A percentile compares a stretch with the other conserved stretches of the same genome.
Conservation (phyloP, 805 yeast species). For the Ogataea nitratoaversa region DNA sequence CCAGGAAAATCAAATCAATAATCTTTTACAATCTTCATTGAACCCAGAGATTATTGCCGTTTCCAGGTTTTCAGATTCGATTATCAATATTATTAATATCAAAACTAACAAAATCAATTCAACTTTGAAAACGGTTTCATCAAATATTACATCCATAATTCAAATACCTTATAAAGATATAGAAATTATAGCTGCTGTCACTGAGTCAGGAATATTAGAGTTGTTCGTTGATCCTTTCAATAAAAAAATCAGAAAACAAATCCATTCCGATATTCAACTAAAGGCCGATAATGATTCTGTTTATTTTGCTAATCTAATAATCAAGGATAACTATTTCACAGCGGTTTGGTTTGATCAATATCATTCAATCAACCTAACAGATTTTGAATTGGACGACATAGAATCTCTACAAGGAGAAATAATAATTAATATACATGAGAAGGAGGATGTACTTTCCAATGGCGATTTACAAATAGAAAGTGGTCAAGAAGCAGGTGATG, state of each 20-base stretch:
- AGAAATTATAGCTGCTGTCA: constrained; percentile 8
- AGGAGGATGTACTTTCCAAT: constrained; percentile 10
- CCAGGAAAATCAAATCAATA: constrained; percentile 30
- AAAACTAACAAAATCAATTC: constrained; percentile 25
- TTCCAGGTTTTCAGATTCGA: constrained; percentile 27
- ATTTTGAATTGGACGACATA: constrained; percentile 32
- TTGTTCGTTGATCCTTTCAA: constrained; percentile 21
- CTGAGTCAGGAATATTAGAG: constrained; percentile 21
- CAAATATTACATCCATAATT: constrained; percentile 28
- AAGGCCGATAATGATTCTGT: constrained; percentile 12
- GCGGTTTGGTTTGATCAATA: constrained; percentile 28
- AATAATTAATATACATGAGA: constrained; percentile 14
- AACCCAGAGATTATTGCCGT: constrained; percentile 33
- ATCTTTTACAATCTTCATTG: constrained; percentile 31
- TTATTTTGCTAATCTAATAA: constrained; percentile 12
- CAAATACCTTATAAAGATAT: constrained; percentile 21
- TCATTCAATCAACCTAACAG: constrained; percentile 18
- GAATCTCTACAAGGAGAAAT: constrained; percentile 21
- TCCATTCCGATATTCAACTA: constrained; percentile 11
- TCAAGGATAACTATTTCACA: constrained; percentile 2
- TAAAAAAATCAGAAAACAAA: constrained; percentile 18
- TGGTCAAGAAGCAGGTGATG: constrained; percentile 11
- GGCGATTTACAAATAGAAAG: constrained; percentile 9
- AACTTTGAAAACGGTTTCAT: constrained; percentile 34
- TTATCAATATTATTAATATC: constrained; percentile 33